These are phyloP conservation scores for Pseudocercospora fuligena DNA, from an alignment of 2,329 filamentous ascomycete genomes.

Conservation along the genomic window DNA sequence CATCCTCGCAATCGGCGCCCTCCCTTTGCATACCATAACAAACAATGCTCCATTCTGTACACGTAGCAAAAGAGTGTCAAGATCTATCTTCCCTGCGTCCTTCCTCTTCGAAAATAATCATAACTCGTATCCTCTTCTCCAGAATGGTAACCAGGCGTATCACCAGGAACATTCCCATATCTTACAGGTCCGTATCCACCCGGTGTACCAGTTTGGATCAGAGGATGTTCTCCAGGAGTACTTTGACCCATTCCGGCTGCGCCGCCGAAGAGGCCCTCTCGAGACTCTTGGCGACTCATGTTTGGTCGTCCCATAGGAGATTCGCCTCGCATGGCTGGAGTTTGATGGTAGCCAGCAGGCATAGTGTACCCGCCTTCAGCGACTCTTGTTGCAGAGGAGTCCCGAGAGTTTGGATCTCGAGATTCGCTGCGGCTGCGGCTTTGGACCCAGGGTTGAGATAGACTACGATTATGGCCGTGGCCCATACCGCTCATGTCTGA, in stretches of 20 bases:
- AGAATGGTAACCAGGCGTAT: slow-evolving; percentile 37
- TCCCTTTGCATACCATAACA: neutral
- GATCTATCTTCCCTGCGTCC: slow-evolving; percentile 20
- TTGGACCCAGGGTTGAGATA: slow-evolving; percentile 17
- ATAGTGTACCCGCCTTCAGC: slow-evolving; percentile 47
- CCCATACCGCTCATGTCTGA: slow-evolving; percentile 29
- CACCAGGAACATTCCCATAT: slow-evolving; percentile 30
- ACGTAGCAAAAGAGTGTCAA: neutral
- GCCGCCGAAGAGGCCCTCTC: slow-evolving; percentile 26
- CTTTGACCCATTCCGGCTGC: slow-evolving; percentile 28
- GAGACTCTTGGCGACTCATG: slow-evolving; percentile 30
- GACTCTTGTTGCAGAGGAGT: slow-evolving; percentile 21
- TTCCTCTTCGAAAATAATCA: slow-evolving; percentile 45
- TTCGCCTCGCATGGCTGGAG: slow-evolving; percentile 49
- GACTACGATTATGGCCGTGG: slow-evolving; percentile 21
- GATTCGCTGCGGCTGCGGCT: slow-evolving; percentile 36
- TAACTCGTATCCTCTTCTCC: slow-evolving; percentile 45
- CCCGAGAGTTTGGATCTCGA: slow-evolving; percentile 35
- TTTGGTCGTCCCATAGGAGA: slow-evolving; percentile 11
- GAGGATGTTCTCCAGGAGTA: slow-evolving; percentile 17
- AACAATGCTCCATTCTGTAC: slow-evolving; percentile 2
- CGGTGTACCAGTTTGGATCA: slow-evolving; percentile 7
- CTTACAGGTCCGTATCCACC: slow-evolving; percentile 39
- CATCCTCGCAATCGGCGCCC: neutral
- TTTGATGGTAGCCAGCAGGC: slow-evolving; percentile 54